These are phyloP conservation scores for Aspergillus ruber DNA, from an alignment of 2,329 filamentous ascomycete species.

Conservation along the genomic window DNA sequence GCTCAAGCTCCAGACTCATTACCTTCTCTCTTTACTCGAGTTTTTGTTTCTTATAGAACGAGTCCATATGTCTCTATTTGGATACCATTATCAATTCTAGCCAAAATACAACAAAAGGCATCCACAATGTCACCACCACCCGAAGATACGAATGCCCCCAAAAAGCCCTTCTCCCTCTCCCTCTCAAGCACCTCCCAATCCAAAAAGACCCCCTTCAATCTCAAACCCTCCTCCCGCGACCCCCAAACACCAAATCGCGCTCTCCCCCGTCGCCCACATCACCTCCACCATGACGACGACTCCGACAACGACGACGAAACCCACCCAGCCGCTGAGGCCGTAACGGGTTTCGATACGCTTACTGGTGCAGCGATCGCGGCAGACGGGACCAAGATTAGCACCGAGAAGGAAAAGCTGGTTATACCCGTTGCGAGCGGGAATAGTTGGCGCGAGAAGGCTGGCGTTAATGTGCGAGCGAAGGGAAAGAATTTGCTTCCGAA, in stretches of 20 bases:
- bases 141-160: conserved; percentile 1
- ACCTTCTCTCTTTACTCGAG: neutral
- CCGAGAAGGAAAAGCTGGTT: conserved; percentile 60
- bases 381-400: conserved; percentile 25
- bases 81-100: neutral
- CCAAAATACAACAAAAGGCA: neutral
- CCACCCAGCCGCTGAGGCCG: conserved; percentile 36
- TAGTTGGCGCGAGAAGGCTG: conserved; percentile 54
- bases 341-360: conserved; percentile 49
- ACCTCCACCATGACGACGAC: conserved; percentile 47
- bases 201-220: conserved; percentile 29
- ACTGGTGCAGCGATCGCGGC: conserved; percentile 33
- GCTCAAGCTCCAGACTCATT: conserved; percentile 1
- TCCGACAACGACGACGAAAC: conserved; percentile 24
- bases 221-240: conserved; percentile 19
- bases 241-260: conserved; percentile 9
- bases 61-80: neutral
- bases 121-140: conserved; percentile 14
- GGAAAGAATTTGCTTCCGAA: conserved; percentile 56
- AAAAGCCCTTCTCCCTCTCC: conserved; percentile 38
- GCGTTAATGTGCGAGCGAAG: conserved; percentile 45
- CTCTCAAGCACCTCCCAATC: conserved; percentile 26
- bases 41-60: too few relatives aligned
- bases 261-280: conserved; percentile 25
- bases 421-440: conserved; percentile 75